Evolutionary conservation across 2,329 filamentous ascomycete species (phyloP).

Genomic region (Fusarium tjaetaba): DNA sequence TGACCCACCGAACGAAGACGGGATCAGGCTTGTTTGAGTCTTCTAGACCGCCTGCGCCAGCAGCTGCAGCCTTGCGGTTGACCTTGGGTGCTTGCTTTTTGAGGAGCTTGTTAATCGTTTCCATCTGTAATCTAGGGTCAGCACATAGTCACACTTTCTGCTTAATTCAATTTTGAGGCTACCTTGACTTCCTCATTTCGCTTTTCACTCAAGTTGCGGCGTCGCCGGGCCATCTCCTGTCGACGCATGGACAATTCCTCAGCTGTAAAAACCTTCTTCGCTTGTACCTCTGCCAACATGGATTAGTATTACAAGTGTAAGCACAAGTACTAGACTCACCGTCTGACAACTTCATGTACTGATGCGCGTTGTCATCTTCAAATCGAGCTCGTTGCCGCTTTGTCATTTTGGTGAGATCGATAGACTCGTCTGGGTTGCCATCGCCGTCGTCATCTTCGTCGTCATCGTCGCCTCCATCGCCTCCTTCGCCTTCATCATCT

Average conservation of each 20-base stretch:
- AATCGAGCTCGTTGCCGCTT: conserved; percentile 69
- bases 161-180: conserved; percentile 22
- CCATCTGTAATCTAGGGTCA: conserved; percentile 67
- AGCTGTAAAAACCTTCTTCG: conserved; percentile 69
- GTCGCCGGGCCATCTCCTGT: conserved; percentile 69
- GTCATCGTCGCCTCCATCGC: conserved; percentile 52
- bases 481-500: conserved; percentile 48
- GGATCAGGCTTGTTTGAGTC: conserved; percentile 64
- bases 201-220: conserved; percentile 72
- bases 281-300: conserved; percentile 65
- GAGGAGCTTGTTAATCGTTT: conserved; percentile 89
- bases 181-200: conserved; percentile 73
- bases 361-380: conserved; percentile 61
- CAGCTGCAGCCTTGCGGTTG: conserved; percentile 60
- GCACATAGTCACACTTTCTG: conserved; percentile 10
- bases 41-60: conserved; percentile 47
- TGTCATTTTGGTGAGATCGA: conserved; percentile 68
- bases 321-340: conserved; percentile 52
- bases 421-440: conserved; percentile 60
- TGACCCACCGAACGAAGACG: conserved; percentile 76
- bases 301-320: conserved; percentile 13
- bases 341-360: conserved; percentile 69
- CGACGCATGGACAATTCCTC: conserved; percentile 71
- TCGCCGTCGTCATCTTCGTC: conserved; percentile 49
- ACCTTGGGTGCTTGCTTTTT: conserved; percentile 86